Evolutionary conservation across 2,329 filamentous ascomycete genomes (phyloP).

Genomic region (Neofusicoccum laricinum): DNA sequence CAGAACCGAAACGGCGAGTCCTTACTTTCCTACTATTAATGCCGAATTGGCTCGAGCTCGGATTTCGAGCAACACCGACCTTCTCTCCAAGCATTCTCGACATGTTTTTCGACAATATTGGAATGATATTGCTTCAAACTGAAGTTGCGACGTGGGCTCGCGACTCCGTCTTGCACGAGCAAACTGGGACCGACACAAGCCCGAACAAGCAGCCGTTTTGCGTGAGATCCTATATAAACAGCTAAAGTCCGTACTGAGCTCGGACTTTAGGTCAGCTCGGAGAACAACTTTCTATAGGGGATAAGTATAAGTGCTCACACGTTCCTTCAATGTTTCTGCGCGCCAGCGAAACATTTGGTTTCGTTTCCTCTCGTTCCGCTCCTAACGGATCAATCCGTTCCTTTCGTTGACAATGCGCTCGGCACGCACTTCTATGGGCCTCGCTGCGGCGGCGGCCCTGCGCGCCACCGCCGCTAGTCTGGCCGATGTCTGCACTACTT

Average conservation of each 20-base stretch:
- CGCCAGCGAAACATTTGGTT: not conserved
- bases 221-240: not conserved
- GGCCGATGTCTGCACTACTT: constrained; percentile 19
- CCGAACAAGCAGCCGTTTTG: not conserved
- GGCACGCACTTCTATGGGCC: not conserved
- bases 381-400: not conserved
- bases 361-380: not conserved
- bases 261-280: not conserved
- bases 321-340: not conserved
- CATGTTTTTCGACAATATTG: not conserved
- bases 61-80: not conserved
- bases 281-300: not conserved
- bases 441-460: not conserved
- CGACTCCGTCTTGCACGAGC: too few relatives aligned
- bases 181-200: not conserved
- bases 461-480: constrained; percentile 2
- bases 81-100: not conserved
- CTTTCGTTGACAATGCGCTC: not conserved
- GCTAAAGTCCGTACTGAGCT: not conserved
- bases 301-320: not conserved
- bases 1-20: not conserved
- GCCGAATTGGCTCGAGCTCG: not conserved
- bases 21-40: not conserved
- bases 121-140: not conserved
- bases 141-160: not conserved